Base-by-base conservation (phyloP, 2,329 filamentous ascomycete genomes). In the Xylariaceae sp. region DNA sequence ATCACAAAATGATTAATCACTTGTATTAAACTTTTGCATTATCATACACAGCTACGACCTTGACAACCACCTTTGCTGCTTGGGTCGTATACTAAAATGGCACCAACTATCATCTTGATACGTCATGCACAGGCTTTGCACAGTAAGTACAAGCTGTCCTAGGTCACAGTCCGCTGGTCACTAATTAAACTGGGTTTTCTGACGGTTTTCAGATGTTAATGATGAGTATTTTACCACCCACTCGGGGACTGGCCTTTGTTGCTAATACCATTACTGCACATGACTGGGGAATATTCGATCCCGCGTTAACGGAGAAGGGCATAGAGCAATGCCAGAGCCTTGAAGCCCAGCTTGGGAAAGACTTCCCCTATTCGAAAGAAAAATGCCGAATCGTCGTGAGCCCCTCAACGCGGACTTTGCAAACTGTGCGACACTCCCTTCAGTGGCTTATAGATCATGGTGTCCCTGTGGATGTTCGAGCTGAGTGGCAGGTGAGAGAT, bases 91-190 rank as follows among this genome's bases (percentile, higher is more conserved):
- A n/a, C n/a, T n/a, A 40, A 48, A 33, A 71, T 71, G 68, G 52
- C 67, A 12, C 67, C 67, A 5, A 60, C 61, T 5, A 54, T 71
- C n/a, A 64, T 71, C 48, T 49, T 71, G 5, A 67, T 71, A 47
- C 60, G 68, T 38, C 68, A 71, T 45, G 68, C 64, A 20, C 59
- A 71, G 60, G 68, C 68, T 29, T 32, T 61, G 39, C 68, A 71
- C 40, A 71, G 68, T 69, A 53, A 58, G 62, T 61, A 32, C 12
- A n/a, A n/a, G n/a, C n/a, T n/a, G n/a, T n/a, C n/a, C n/a, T n/a
- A n/a, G n/a, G n/a, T n/a, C n/a, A 22, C 20, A 39, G 23, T 22
- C 22, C 12, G 32, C 7, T 32, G 14, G 20, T 36, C 6, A 29
- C 17, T 32, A 17, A 14, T 34, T 7, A 8, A 40, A 22, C 10